A percentile compares a stretch with the other conserved stretches of the same genome.
Evolutionary conservation across 1,284 basidiomycete genomes (phyloP).

Genomic region (Sparassis latifolia): DNA sequence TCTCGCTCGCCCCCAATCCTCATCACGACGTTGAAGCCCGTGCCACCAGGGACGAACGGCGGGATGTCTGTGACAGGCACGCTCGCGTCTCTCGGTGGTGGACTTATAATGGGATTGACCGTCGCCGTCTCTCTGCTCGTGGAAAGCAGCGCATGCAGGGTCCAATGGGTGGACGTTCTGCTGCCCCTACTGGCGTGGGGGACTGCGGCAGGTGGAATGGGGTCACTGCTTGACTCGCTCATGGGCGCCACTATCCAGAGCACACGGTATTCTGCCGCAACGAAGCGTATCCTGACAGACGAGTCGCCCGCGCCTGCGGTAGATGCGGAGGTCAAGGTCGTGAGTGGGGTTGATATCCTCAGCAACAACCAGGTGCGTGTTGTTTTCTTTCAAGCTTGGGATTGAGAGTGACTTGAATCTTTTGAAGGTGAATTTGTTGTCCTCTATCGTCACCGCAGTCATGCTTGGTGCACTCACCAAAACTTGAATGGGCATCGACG

Average conservation of each 20-base stretch:
- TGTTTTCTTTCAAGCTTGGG: not conserved
- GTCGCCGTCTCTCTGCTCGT: slow-evolving; percentile 53
- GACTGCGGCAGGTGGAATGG: slow-evolving; percentile 58
- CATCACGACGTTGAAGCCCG: slow-evolving; percentile 64
- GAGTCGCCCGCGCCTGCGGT: slow-evolving; percentile 26
- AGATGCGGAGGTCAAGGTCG: slow-evolving; percentile 38
- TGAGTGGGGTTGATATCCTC: slow-evolving; percentile 70
- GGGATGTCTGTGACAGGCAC: slow-evolving; percentile 77
- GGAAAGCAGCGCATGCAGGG: slow-evolving; percentile 52
- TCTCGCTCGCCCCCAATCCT: slow-evolving; percentile 63
- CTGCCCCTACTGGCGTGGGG: slow-evolving; percentile 53
- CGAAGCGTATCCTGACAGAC: slow-evolving; percentile 66
- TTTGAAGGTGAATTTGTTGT: slow-evolving; percentile 16
- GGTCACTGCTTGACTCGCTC: slow-evolving; percentile 44
- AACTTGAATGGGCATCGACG: not conserved
- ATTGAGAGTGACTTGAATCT: not conserved
- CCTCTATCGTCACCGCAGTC: slow-evolving; percentile 16
- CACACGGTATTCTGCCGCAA: slow-evolving; percentile 65
- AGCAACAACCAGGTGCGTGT: slow-evolving; percentile 72
- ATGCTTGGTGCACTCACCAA: slow-evolving; percentile 14
- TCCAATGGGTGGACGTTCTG: slow-evolving; percentile 30
- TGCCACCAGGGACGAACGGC: slow-evolving; percentile 91
- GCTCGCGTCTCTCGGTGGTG: slow-evolving; percentile 68
- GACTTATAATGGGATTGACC: slow-evolving; percentile 61
- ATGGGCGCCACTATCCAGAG: slow-evolving; percentile 80